Percentiles rank a stretch among this genome's conserved stretches.
Conservation (phyloP, 305 asterid genomes). For the Fraxinus platypoda region DNA sequence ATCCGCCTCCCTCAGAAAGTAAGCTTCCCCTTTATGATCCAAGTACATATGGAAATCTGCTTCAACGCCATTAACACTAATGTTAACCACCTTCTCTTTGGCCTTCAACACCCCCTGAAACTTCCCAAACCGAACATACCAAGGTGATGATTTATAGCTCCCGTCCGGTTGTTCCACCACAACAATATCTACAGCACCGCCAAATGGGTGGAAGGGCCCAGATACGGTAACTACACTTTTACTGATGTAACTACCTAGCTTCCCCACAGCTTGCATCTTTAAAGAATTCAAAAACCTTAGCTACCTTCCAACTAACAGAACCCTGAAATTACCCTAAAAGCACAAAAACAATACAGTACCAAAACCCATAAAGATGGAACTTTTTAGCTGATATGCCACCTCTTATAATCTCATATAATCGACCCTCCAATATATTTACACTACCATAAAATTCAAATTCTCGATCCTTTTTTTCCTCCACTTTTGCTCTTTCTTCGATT, state of each 20-base stretch:
- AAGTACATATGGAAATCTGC: slow-evolving; percentile 76
- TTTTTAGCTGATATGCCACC: slow-evolving; percentile 16
- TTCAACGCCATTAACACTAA: slow-evolving; percentile 72
- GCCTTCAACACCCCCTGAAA: slow-evolving; percentile 89
- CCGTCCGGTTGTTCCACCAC: slow-evolving; percentile 93
- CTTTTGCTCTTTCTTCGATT: background rate
- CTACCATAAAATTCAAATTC: slow-evolving; percentile 6
- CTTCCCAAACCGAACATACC: slow-evolving; percentile 97
- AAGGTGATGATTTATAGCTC: slow-evolving; percentile 86
- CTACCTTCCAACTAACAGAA: slow-evolving; percentile 28
- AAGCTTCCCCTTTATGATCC: slow-evolving; percentile 85
- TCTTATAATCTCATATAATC: slow-evolving; percentile 18
- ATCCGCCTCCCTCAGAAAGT: slow-evolving; percentile 68
- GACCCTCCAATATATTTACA: background rate
- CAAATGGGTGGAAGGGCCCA: slow-evolving; percentile 94
- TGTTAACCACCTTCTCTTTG: slow-evolving; percentile 75
- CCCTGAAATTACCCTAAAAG: slow-evolving; percentile 24
- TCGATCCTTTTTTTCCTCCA: background rate
- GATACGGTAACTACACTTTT: slow-evolving; percentile 72
- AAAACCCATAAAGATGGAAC: background rate
- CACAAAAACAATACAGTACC: slow-evolving; percentile 20
- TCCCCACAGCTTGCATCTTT: slow-evolving; percentile 89
- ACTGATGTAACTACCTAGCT: slow-evolving; percentile 73
- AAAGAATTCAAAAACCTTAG: slow-evolving; percentile 18
- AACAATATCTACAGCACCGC: slow-evolving; percentile 95